Conservation (phyloP, 1,284 basidiomycete species). For the Xerocomus minutiporus region DNA sequence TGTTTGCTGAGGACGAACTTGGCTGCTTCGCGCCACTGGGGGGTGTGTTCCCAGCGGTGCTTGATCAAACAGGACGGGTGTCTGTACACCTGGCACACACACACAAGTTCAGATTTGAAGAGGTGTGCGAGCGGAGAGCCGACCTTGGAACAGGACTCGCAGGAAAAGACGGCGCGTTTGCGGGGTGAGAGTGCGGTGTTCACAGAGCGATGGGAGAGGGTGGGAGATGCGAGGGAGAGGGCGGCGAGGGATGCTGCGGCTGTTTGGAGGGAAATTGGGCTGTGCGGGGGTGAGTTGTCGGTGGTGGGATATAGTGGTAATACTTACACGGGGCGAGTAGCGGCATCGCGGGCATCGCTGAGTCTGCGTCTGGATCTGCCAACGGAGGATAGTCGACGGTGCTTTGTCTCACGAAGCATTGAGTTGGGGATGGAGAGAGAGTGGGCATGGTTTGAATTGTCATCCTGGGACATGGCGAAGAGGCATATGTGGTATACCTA, state of each 20-base stretch:
- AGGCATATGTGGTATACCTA: no score
- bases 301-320: no score
- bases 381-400: slow-evolving; percentile 63
- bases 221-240: slow-evolving; percentile 55
- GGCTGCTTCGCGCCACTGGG: slow-evolving; percentile 95
- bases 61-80: slow-evolving; percentile 95
- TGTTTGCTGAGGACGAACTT: slow-evolving; percentile 95
- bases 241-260: slow-evolving; percentile 41
- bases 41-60: slow-evolving; percentile 96
- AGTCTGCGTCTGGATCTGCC: slow-evolving; percentile 63
- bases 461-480: no score
- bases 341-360: slow-evolving; percentile 73
- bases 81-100: slow-evolving; percentile 77
- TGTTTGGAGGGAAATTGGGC: slow-evolving; percentile 41
- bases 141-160: slow-evolving; percentile 90
- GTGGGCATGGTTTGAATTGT: no score
- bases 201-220: slow-evolving; percentile 29
- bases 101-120: not conserved
- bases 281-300: slow-evolving; percentile 19
- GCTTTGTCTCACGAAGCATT: slow-evolving; percentile 17
- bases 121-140: slow-evolving; percentile 1
- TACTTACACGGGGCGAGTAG: slow-evolving; percentile 61
- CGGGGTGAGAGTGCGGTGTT: slow-evolving; percentile 29
- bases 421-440: no score
- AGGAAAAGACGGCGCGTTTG: slow-evolving; percentile 84